Evolutionary conservation across 164 flowering plant species (phyloP).

Genomic region (Euptelea pleiosperma): DNA sequence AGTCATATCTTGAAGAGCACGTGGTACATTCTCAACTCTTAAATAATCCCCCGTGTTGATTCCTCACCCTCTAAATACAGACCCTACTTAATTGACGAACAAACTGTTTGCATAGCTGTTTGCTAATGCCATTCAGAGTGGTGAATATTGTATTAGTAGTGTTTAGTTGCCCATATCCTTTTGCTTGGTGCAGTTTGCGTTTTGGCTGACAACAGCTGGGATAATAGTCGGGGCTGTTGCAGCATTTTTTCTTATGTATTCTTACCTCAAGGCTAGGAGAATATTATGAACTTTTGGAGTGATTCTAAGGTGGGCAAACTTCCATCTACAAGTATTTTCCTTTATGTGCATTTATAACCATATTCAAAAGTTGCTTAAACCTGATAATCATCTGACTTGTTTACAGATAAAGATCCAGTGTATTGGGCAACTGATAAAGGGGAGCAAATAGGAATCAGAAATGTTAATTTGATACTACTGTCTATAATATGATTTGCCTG

Average conservation of each 20-base stretch:
- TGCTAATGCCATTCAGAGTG: background rate
- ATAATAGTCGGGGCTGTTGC: slow-evolving; percentile 71
- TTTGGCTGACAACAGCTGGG: slow-evolving; percentile 89
- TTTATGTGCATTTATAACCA: too few species aligned
- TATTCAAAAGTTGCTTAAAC: background rate
- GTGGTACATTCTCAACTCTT: slow-evolving; percentile 44
- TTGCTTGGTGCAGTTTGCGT: slow-evolving; percentile 67
- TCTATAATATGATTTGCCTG: background rate
- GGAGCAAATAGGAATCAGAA: too few species aligned
- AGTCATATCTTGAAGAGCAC: slow-evolving; percentile 91
- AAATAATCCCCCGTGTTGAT: background rate
- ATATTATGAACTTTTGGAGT: slow-evolving; percentile 37
- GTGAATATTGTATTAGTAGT: background rate
- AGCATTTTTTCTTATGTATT: slow-evolving; percentile 74
- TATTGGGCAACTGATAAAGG: too few species aligned
- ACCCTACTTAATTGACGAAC: background rate
- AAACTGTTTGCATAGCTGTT: background rate
- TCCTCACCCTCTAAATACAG: background rate
- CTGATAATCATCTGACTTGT: too few species aligned
- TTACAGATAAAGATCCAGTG: too few species aligned
- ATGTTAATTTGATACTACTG: too few species aligned
- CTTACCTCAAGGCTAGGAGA: slow-evolving; percentile 66
- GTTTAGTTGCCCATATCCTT: background rate
- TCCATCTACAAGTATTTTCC: too few species aligned
- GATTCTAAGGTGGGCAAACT: slow-evolving; percentile 4